Percentiles rank a stretch among this genome's conserved stretches.
phyloP scores from a whole-genome alignment of 2,329 filamentous ascomycete species.

The Calonectria naviculata region DNA sequence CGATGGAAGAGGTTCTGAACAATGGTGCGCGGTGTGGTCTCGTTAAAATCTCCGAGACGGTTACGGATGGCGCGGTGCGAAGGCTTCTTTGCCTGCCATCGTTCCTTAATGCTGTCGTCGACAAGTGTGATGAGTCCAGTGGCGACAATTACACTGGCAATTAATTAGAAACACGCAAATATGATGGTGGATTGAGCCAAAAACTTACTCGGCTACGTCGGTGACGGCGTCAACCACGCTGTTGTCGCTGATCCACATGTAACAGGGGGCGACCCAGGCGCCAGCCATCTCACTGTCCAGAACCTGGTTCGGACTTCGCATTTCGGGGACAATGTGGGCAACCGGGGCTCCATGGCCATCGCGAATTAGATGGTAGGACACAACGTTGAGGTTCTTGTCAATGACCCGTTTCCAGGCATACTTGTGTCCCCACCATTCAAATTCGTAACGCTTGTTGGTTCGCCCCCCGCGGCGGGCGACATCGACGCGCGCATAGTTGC shows the following conservation, averaged over 20 bases:
- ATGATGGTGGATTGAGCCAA: conserved; percentile 3
- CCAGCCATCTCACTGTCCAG: conserved; percentile 80
- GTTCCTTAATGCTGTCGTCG: conserved; percentile 89
- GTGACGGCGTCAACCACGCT: conserved; percentile 75
- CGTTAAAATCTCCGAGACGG: conserved; percentile 36
- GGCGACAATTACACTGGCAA: conserved; percentile 80
- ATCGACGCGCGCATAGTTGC: conserved; percentile 95
- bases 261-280: conserved; percentile 90
- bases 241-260: conserved; percentile 88
- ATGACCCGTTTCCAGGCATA: conserved; percentile 88
- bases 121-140: conserved; percentile 91
- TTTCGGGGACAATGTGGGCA: conserved; percentile 88
- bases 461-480: conserved; percentile 75
- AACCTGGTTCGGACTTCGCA: conserved; percentile 76
- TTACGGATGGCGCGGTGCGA: conserved; percentile 39
- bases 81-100: conserved; percentile 69
- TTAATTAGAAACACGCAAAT: conserved; percentile 36
- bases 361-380: conserved; percentile 85
- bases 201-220: conserved; percentile 86
- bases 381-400: conserved; percentile 73
- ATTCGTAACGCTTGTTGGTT: conserved; percentile 82
- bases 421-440: conserved; percentile 90
- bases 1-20: conserved; percentile 55
- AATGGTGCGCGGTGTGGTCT: conserved; percentile 44
- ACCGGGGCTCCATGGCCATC: conserved; percentile 71